Conservation (phyloP, 148 eudicot genomes). For the Fagopyrum homotropicum region DNA sequence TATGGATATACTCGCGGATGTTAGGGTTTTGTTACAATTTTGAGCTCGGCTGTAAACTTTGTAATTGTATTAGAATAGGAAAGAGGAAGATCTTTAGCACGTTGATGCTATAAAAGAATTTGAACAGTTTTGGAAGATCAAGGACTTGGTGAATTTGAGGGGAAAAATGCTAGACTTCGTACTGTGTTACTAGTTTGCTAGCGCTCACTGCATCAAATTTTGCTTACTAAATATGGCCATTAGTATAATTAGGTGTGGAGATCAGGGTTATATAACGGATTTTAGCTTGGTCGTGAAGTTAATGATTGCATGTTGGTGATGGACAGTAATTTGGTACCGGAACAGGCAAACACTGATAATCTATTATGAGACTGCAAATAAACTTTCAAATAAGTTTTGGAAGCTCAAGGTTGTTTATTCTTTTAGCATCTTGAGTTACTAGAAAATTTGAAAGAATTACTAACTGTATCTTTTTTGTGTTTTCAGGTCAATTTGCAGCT, state of each 20-base stretch:
- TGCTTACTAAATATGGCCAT: not conserved
- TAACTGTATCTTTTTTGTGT: not conserved
- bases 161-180: too few species aligned
- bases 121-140: too few species aligned
- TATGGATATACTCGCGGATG: not conserved
- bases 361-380: not conserved
- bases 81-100: not conserved
- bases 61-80: not conserved
- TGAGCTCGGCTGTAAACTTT: not conserved
- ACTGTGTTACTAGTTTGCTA: too few species aligned
- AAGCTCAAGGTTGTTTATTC: not conserved
- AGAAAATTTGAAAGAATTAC: not conserved
- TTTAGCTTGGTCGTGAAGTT: not conserved
- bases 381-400: not conserved
- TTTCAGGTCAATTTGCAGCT: constrained; percentile 79
- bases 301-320: not conserved
- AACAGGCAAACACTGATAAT: not conserved
- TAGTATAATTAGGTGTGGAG: not conserved
- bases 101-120: not conserved
- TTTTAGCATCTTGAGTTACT: not conserved
- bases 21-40: constrained; percentile 1
- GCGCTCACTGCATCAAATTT: too few species aligned
- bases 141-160: too few species aligned
- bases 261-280: not conserved
- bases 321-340: not conserved